Percentiles rank a stretch among this genome's conserved stretches.
phyloP scores from a whole-genome alignment of 352 stramenopile species.

The Pseudoperonospora humuli region DNA sequence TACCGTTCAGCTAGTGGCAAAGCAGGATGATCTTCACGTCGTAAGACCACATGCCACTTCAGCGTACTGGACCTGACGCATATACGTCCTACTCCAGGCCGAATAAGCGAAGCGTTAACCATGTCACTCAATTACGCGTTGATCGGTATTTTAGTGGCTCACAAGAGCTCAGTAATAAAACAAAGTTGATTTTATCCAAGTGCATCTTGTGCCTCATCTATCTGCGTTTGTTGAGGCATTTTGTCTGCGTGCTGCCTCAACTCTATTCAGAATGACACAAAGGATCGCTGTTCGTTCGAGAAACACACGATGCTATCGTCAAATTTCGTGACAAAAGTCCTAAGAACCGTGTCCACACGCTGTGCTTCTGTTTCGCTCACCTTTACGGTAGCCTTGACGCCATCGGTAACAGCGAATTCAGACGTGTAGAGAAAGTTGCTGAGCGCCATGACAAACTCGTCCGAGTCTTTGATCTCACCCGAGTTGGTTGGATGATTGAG shows the following conservation, averaged over 20 bases:
- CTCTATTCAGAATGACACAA: slow-evolving; percentile 14
- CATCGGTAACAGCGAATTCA: slow-evolving; percentile 35
- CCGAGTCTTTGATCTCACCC: slow-evolving; percentile 41
- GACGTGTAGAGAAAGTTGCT: slow-evolving; percentile 54
- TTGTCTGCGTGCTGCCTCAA: slow-evolving; percentile 3
- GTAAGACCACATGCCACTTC: not conserved
- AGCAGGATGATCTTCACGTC: not conserved
- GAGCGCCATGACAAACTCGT: slow-evolving; percentile 48
- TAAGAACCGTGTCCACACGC: slow-evolving; percentile 40
- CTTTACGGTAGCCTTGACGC: slow-evolving; percentile 29
- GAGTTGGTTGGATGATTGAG: slow-evolving; percentile 42
- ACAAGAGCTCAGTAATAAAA: too few species aligned
- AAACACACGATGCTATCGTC: slow-evolving; percentile 14
- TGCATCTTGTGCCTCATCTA: slow-evolving; percentile 5
- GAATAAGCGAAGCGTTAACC: too few species aligned
- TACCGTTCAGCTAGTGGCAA: not conserved
- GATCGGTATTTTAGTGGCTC: too few species aligned
- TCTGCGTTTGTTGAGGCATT: slow-evolving; percentile 10
- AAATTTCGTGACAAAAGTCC: slow-evolving; percentile 29
- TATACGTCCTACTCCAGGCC: too few species aligned
- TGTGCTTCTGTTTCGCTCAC: slow-evolving; percentile 38
- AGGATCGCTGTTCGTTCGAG: slow-evolving; percentile 21
- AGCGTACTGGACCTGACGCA: too few species aligned
- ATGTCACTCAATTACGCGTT: too few species aligned
- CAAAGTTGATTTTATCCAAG: too few species aligned